Base-by-base conservation (phyloP, 2,329 filamentous ascomycete genomes). In the Penicillium sp. region DNA sequence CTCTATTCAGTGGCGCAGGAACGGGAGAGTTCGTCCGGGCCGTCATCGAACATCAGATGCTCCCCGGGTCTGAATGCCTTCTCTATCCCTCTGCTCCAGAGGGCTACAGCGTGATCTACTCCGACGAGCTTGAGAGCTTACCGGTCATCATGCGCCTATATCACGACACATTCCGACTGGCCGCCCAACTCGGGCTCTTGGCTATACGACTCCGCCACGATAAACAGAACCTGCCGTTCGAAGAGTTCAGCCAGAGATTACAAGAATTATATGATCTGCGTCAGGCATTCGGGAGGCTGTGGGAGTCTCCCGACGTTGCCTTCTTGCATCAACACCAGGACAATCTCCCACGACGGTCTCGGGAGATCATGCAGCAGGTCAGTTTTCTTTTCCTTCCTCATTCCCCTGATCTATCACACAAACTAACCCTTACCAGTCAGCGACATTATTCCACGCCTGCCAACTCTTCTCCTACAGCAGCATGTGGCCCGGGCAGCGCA, bases 381-480 rank as follows among this genome's bases (percentile, higher is more conserved):
- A 54, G 73, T 64, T 16, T 5, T 29, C 29, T 11, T 27, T 7
- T 13, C 27, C 14, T 11, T 11, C 2, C 4, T 18, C 22, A 25
- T 25, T 28, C 19, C 19, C 29, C 4, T 34, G n/a, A 13, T 41
- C n/a, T 19, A 18, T 8, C 3, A 3, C 7, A 27, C 12, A 13
- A 14, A 2, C 31, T 50, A 38, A 37, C 27, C 11, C 38, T 8
- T 10, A 29, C 7, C 37, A 59, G 59, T 56, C 58, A 39, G 44
- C 53, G 48, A 74, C 77, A 8, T 68, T 81, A 11, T 79, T 77
- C 62, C 75, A 78, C 54, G 69, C 69, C 16, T 74, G 71, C 36
- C 68, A 77, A 14, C 70, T 82, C 42, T 80, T 79, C 59, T 73
- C 74, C n/a, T 74, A 76, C 47, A 79, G 76, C 4, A 77, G 73